A percentile compares a stretch with the other conserved stretches of the same genome.
Conservation (phyloP, 495 filamentous ascomycete genomes). For the Aspergillus taichungensis region DNA sequence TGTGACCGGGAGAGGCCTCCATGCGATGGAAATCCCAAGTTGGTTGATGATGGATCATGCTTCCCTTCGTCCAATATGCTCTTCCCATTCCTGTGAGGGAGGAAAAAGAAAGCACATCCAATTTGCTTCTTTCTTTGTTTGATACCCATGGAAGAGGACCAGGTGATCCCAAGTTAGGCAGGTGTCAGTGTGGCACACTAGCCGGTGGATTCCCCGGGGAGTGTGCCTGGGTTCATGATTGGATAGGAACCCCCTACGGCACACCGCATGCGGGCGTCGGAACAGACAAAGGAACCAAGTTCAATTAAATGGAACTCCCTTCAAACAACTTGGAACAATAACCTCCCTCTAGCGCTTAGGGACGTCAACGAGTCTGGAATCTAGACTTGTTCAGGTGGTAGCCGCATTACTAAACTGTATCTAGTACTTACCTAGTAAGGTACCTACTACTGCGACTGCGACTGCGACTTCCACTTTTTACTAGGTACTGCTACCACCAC, state of each 20-base stretch:
- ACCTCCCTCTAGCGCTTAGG: not conserved
- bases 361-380: not conserved
- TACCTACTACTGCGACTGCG: not conserved
- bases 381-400: conserved; percentile 2
- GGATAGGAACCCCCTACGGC: conserved; percentile 14
- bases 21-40: no score
- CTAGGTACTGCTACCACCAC: conserved; percentile 2
- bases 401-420: not conserved
- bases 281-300: conserved; percentile 21
- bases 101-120: not conserved
- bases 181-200: conserved; percentile 5
- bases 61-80: not conserved
- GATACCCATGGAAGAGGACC: not conserved
- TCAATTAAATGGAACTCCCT: not conserved
- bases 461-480: not conserved
- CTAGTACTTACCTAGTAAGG: no score
- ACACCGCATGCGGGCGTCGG: conserved; percentile 30
- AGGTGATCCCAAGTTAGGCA: conserved; percentile 2
- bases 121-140: conserved; percentile 1
- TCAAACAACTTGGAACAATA: conserved; percentile 9
- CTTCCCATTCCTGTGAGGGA: not conserved
- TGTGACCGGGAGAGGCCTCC: not conserved
- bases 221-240: conserved; percentile 2
- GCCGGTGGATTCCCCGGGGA: not conserved
- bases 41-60: no score